Percentiles rank a stretch among this genome's conserved stretches.
Evolutionary conservation across 2,329 filamentous ascomycete genomes (phyloP).

Genomic region (Emydomyces testavorans): DNA sequence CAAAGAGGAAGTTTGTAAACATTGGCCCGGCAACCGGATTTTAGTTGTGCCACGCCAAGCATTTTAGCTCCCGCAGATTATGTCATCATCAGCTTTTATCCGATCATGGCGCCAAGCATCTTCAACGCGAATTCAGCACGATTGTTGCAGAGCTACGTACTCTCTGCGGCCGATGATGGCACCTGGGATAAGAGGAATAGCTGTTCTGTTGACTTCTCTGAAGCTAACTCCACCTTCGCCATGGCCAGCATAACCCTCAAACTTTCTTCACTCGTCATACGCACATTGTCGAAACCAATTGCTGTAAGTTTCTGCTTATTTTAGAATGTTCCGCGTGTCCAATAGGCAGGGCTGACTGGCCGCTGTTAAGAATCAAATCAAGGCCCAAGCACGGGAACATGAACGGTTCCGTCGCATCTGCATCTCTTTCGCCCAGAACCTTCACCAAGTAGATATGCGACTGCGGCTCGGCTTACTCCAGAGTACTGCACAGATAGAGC

Average conservation of each 20-base stretch:
- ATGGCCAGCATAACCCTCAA: slow-evolving; percentile 56
- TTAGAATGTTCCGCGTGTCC: background rate
- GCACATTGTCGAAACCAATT: slow-evolving; percentile 57
- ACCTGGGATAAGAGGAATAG: background rate
- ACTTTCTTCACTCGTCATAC: slow-evolving; percentile 52
- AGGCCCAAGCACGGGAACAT: slow-evolving; percentile 56
- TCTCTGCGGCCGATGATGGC: background rate
- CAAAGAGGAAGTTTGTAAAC: slow-evolving; percentile 16
- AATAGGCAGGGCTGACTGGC: background rate
- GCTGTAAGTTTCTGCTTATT: slow-evolving; percentile 39
- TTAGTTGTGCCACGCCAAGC: slow-evolving; percentile 6
- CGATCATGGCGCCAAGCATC: background rate
- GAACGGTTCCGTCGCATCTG: slow-evolving; percentile 53
- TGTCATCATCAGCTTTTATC: slow-evolving; percentile 8
- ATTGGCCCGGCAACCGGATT: slow-evolving; percentile 16
- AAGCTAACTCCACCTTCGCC: no score
- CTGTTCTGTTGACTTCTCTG: background rate
- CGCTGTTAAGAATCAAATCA: slow-evolving; percentile 49
- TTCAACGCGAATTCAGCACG: background rate
- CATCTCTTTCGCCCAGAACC: slow-evolving; percentile 50
- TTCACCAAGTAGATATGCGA: slow-evolving; percentile 57
- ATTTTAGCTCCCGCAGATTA: slow-evolving; percentile 9
- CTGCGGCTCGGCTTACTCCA: slow-evolving; percentile 55
- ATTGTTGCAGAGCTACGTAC: no score
- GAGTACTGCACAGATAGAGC: slow-evolving; percentile 43